Evolutionary conservation across 129 eudicot species (phyloP).

Genomic region (Dittrichia graveolens): DNA sequence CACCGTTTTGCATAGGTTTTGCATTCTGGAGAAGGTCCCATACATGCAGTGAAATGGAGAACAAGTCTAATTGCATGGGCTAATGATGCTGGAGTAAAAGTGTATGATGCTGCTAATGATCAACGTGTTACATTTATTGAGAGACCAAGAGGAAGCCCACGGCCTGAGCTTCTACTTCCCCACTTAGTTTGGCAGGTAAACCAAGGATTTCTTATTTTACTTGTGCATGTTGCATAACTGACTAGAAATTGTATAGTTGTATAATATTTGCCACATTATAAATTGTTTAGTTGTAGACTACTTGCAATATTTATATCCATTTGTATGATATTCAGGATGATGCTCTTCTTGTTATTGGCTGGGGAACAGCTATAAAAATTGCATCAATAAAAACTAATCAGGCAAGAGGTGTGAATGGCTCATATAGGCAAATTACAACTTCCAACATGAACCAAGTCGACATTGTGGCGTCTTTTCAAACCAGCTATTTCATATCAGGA

Average conservation of each 20-base stretch:
- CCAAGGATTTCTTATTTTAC: neutral
- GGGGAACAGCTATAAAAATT: slow-evolving; percentile 94
- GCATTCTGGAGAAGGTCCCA: slow-evolving; percentile 99
- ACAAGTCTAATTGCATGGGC: slow-evolving; percentile 97
- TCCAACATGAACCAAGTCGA: slow-evolving; percentile 87
- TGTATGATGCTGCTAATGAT: slow-evolving; percentile 87
- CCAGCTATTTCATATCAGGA: slow-evolving; percentile 93
- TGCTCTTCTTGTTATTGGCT: slow-evolving; percentile 87
- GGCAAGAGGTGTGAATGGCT: slow-evolving; percentile 64
- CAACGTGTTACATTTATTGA: slow-evolving; percentile 91
- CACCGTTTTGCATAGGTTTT: slow-evolving; percentile 52
- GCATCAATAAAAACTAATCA: slow-evolving; percentile 72
- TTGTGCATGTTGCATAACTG: neutral
- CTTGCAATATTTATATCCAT: slow-evolving; percentile 25
- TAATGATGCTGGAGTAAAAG: slow-evolving; percentile 94
- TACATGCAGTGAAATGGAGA: slow-evolving; percentile 96
- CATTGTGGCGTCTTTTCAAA: slow-evolving; percentile 94
- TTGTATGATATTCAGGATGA: slow-evolving; percentile 68
- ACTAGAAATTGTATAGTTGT: slow-evolving; percentile 9
- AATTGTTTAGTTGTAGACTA: neutral
- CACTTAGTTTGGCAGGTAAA: slow-evolving; percentile 98
- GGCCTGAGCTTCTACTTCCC: slow-evolving; percentile 92
- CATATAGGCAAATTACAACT: slow-evolving; percentile 60
- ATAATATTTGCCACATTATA: no score
- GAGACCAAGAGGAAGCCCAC: slow-evolving; percentile 96